phyloP scores from a whole-genome alignment of 2,329 filamentous ascomycete genomes.

The Alternaria viburni region DNA sequence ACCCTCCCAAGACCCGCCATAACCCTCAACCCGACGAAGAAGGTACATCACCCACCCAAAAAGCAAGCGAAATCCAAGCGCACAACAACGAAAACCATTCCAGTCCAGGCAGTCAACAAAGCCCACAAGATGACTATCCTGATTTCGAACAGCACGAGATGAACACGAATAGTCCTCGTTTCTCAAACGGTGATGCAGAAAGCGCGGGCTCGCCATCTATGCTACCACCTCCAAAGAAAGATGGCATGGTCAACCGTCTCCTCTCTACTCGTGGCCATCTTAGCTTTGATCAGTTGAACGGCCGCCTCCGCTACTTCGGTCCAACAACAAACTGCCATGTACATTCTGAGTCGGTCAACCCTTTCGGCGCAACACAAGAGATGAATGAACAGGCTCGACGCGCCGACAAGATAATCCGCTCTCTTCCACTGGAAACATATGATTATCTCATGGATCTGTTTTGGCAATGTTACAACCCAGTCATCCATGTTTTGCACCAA shows the following conservation, averaged over 20 bases:
- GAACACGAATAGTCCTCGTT: constrained; percentile 27
- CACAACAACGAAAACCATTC: constrained; percentile 27
- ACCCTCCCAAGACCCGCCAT: constrained; percentile 60
- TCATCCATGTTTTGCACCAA: constrained; percentile 58
- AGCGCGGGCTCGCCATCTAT: constrained; percentile 41
- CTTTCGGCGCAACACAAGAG: constrained; percentile 48
- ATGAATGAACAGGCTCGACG: constrained; percentile 55
- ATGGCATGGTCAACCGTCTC: constrained; percentile 57
- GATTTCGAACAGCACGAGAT: constrained; percentile 34
- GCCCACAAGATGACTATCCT: constrained; percentile 34
- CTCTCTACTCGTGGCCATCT: constrained; percentile 59
- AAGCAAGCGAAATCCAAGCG: constrained; percentile 17
- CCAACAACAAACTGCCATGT: constrained; percentile 62
- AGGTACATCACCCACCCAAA: constrained; percentile 23
- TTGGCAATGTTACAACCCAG: constrained; percentile 60
- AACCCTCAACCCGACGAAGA: constrained; percentile 43
- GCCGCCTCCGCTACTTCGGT: constrained; percentile 60
- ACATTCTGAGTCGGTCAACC: constrained; percentile 51
- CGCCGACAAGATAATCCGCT: constrained; percentile 57
- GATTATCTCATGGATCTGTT: constrained; percentile 61
- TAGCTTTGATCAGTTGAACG: constrained; percentile 59
- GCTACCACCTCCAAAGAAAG: constrained; percentile 50
- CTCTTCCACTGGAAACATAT: constrained; percentile 55
- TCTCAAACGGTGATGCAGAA: constrained; percentile 27
- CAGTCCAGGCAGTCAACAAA: constrained; percentile 40